Evolutionary conservation across 345 rosid species (phyloP).

Genomic region (Streptanthus diversifolius): DNA sequence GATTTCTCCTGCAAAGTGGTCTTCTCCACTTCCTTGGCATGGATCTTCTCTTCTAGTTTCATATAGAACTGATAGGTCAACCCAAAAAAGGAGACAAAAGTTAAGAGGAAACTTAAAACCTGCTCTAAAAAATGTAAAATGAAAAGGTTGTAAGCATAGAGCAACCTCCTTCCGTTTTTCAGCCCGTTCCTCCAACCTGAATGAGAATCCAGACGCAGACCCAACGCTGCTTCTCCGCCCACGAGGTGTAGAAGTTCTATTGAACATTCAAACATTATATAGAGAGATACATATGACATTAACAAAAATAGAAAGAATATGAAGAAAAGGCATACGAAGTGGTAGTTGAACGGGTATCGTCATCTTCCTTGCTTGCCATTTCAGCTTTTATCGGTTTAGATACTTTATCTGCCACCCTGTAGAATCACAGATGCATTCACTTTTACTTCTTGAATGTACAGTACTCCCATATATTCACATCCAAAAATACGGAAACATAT

Average conservation of each 20-base stretch:
- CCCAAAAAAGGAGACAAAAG: background rate
- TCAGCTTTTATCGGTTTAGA: conserved; percentile 42
- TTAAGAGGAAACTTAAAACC: background rate
- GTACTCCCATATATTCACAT: background rate
- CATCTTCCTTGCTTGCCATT: conserved; percentile 60
- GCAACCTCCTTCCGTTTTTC: conserved; percentile 90
- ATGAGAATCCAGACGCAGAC: conserved; percentile 76
- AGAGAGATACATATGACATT: background rate
- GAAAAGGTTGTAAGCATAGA: background rate
- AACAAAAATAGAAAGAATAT: background rate
- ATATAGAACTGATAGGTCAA: conserved; percentile 59
- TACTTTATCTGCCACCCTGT: conserved; percentile 52
- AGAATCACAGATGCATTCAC: conserved; percentile 7
- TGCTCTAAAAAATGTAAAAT: background rate
- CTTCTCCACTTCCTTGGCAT: conserved; percentile 83
- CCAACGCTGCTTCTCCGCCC: conserved; percentile 51
- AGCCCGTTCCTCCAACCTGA: conserved; percentile 92
- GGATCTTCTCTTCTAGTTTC: conserved; percentile 92
- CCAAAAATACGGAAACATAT: background rate
- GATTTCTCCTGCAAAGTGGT: conserved; percentile 80
- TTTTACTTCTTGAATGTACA: background rate
- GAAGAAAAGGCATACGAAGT: conserved; percentile 59
- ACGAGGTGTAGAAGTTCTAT: conserved; percentile 60
- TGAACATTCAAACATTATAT: conserved; percentile 7
- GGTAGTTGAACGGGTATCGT: conserved; percentile 66